Evolutionary conservation across 148 eudicot genomes (phyloP), one percentile per base, ranked within the genome.

Genomic region (Talinum fruticosum): DNA sequence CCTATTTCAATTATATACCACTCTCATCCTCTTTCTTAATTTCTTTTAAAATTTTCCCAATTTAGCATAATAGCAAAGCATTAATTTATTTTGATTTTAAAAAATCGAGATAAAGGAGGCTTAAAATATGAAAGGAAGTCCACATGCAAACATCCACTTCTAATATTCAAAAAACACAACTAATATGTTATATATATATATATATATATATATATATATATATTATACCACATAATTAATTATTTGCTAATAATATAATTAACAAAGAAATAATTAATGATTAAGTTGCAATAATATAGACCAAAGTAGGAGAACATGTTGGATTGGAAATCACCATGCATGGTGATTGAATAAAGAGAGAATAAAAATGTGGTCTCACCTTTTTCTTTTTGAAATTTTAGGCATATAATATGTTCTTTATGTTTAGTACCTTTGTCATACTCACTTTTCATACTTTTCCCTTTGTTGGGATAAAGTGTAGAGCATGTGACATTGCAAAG

Each of bases 401-500:
- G 71, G 47, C 34, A 77, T 35, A 72, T 69, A 75, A 70, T 68
- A 74, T 80, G 76, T 80, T 77, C 81, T 72, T 82, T 72, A 81
- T 81, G 81, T 78, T 65, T 75, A 84, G 69, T 59, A 75, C 77
- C 84, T 75, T 84, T 84, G 84, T 78, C 78, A 80, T 78, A 64
- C 78, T 80, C 83, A 82, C 84, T 83, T 80, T 82, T 76, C 54
- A 26, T 65, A 74, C 67, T 71, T 57, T 85, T 79, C 81, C 78
- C 73, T 79, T 82, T 83, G 76, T 79, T 84, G 83, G 75, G 79
- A 21, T 57, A 78, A 87, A 87, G 90, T 86, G 87, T 80, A 81
- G 73, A 79, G 86, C 90, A 90, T 86, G 90, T 86, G 89, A 85
- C 86, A 76, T 57, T 79, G 85, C 76, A 53, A 59, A 76, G 65